Base-by-base conservation (phyloP, 1,284 basidiomycete genomes). In the Tilletia caries region DNA sequence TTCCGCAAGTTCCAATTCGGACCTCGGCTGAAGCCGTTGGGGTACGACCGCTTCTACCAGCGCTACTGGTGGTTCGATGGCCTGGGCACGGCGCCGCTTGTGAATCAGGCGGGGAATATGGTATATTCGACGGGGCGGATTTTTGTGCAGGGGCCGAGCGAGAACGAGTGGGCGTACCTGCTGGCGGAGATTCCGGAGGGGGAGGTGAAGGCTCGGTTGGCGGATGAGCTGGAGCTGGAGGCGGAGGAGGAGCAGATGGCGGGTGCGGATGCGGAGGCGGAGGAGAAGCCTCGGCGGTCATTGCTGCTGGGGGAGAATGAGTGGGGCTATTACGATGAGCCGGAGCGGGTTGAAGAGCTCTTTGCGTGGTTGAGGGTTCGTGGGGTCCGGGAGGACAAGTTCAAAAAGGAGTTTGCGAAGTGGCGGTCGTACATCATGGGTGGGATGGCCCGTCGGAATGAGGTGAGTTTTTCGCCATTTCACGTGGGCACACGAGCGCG, bases 61-160 rank as follows among this genome's bases (percentile, higher is more conserved):
- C 89, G 91, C 41, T 88, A 97, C 73, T 98, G 95, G 94, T 98
- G 95, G 95, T 92, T 98, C 82, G 95, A 98, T 84, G 95, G 96
- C 2, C 89, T 95, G 85, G 95, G 96, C 2, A 89, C 89, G 1
- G 90, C 90, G 67, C 89, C 90, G 34, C 84, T 95, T 48, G 85
- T 93, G 8, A 69, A 70, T 2, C 73, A 69, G 18, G 62, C 66
- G n/a, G 88, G 90, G 34, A 88, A 89, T 50, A 87, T 91, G 6
- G 75, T 79, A 79, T 95, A 93, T 81, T 92, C 93, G 23, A 90
- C 93, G 5, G 95, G 93, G 1, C 86, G 94, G 67, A 82, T 98
- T 64, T 96, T 95, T 82, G 85, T 98, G 33, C 95, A 98, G 83
- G 93, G 92, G 1, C 90, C 91, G 6, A 91, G 90, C 74, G 88